Conservation (phyloP, 352 stramenopile species). For the Phytophthora uliginosa region DNA sequence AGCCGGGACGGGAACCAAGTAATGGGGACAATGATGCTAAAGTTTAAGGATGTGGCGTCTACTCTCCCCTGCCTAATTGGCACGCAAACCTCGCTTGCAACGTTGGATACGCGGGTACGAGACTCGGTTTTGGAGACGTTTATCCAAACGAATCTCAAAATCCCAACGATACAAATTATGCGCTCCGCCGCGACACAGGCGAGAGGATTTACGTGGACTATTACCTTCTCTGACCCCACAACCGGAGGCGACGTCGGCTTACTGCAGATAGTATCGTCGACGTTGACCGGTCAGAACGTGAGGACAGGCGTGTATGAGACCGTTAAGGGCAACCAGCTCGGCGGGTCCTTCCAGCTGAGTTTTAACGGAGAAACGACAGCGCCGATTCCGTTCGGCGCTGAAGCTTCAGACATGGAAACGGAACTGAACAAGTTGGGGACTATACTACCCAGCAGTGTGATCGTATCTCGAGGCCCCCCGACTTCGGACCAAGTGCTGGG, state of each 20-base stretch:
- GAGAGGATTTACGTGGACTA: constrained; percentile 83
- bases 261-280: background rate
- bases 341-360: constrained; percentile 93
- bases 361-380: constrained; percentile 95
- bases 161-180: constrained; percentile 56
- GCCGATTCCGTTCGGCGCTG: constrained; percentile 89
- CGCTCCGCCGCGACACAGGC: constrained; percentile 73
- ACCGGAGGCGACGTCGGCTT: constrained; percentile 85
- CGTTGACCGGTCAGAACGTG: constrained; percentile 24
- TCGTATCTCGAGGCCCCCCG: constrained; percentile 72
- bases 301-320: constrained; percentile 71
- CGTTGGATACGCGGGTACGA: constrained; percentile 29
- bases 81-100: constrained; percentile 42
- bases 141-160: constrained; percentile 50
- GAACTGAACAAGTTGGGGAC: constrained; percentile 94
- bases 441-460: constrained; percentile 93
- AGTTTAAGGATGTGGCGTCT: constrained; percentile 63
- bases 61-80: constrained; percentile 37
- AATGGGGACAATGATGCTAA: constrained; percentile 79
- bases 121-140: constrained; percentile 57
- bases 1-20: constrained; percentile 94
- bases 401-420: constrained; percentile 82
- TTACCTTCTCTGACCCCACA: constrained; percentile 69
- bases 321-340: constrained; percentile 89
- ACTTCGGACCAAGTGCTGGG: constrained; percentile 76